Evolutionary conservation across 1,284 basidiomycete species (phyloP).

Genomic region (Prillingera fragicola): DNA sequence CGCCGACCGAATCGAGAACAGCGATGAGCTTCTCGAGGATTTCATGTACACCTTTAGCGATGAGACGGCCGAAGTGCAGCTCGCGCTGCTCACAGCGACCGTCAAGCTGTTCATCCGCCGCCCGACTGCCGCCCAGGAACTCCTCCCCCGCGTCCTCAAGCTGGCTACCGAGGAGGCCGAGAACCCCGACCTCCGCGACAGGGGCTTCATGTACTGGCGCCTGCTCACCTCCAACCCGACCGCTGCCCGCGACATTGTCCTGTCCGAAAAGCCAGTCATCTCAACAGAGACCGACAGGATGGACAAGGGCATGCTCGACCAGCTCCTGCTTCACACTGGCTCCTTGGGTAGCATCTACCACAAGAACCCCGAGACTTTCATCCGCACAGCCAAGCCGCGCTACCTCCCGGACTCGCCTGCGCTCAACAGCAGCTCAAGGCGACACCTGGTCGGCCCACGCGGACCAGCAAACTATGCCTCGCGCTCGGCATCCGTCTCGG

Average conservation of each 20-base stretch:
- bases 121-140: conserved; percentile 81
- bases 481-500: conserved; percentile 8
- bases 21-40: conserved; percentile 80
- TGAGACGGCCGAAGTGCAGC: conserved; percentile 87
- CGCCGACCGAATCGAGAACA: conserved; percentile 93
- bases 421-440: conserved; percentile 44
- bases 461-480: conserved; percentile 2
- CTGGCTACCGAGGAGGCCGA: conserved; percentile 96
- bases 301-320: conserved; percentile 90
- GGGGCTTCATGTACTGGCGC: conserved; percentile 97
- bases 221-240: conserved; percentile 88
- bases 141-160: conserved; percentile 84
- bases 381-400: conserved; percentile 46
- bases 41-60: conserved; percentile 91
- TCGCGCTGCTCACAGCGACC: conserved; percentile 90
- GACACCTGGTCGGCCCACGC: conserved; percentile 43
- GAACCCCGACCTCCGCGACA: conserved; percentile 90
- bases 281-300: conserved; percentile 97
- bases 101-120: conserved; percentile 95
- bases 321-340: conserved; percentile 47
- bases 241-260: conserved; percentile 83
- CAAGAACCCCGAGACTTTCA: conserved; percentile 49
- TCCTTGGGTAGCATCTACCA: conserved; percentile 49
- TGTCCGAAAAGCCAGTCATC: conserved; percentile 89
- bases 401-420: conserved; percentile 46